A percentile compares a stretch with the other conserved stretches of the same genome.
These are phyloP conservation scores for Hysterium pulicare DNA, from an alignment of 2,329 filamentous ascomycete species.

Conservation along the genomic window DNA sequence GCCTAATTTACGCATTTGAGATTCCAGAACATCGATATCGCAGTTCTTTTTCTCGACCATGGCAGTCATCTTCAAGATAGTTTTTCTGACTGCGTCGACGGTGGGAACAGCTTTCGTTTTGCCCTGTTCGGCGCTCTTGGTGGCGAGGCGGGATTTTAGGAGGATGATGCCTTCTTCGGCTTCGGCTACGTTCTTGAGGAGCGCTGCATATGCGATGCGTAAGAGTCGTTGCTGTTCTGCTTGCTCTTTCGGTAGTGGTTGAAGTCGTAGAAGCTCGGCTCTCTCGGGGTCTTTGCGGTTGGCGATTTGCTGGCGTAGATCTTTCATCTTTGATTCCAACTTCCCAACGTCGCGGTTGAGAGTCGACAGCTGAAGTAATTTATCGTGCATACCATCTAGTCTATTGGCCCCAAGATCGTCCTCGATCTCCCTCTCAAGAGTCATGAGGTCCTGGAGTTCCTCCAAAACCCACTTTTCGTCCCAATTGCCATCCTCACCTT, in stretches of 20 bases:
- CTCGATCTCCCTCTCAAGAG: constrained; percentile 61
- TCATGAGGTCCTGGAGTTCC: constrained; percentile 67
- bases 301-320: constrained; percentile 72
- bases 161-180: constrained; percentile 77
- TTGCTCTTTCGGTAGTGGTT: constrained; percentile 82
- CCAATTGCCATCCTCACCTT: constrained; percentile 32
- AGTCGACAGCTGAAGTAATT: constrained; percentile 65
- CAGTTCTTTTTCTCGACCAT: constrained; percentile 90
- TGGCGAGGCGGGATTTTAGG: constrained; percentile 73
- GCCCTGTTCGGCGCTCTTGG: constrained; percentile 50
- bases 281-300: constrained; percentile 66
- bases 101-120: constrained; percentile 60
- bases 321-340: constrained; percentile 68
- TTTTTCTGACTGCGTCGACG: constrained; percentile 86
- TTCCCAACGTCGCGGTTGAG: constrained; percentile 67
- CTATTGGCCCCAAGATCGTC: constrained; percentile 63
- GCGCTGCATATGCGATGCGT: constrained; percentile 67
- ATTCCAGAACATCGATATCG: constrained; percentile 86
- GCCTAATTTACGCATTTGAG: constrained; percentile 71
- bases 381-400: constrained; percentile 65
- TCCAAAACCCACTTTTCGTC: constrained; percentile 72
- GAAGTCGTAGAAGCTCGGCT: constrained; percentile 60
- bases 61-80: constrained; percentile 85
- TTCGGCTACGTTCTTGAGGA: constrained; percentile 71
- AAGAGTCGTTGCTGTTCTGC: constrained; percentile 79